These are phyloP conservation scores for Candida freyschussii DNA, from an alignment of 1,139 yeast species.

Conservation along the genomic window DNA sequence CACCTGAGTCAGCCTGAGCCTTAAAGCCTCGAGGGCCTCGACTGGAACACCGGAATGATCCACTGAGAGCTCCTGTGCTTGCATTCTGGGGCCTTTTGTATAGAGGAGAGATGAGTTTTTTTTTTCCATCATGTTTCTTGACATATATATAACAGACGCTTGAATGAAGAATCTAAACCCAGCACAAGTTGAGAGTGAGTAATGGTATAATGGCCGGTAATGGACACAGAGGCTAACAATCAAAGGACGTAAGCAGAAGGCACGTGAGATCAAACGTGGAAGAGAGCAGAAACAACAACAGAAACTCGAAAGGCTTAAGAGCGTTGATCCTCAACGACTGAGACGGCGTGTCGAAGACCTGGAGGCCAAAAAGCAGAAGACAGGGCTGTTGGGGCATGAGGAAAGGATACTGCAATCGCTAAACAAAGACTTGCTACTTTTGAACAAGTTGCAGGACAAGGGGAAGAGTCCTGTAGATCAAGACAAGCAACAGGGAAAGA, in stretches of 20 bases:
- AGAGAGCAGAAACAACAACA: constrained; percentile 22
- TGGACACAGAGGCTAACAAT: constrained; percentile 3
- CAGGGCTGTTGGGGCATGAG: constrained; percentile 19
- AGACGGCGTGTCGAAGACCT: constrained; percentile 14
- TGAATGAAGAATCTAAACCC: constrained; percentile 15
- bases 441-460: no score
- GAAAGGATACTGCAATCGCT: constrained; percentile 21
- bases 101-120: not conserved
- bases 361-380: constrained; percentile 13
- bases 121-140: constrained; percentile 2
- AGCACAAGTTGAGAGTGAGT: constrained; percentile 25
- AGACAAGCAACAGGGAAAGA: constrained; percentile 2
- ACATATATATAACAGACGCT: no score
- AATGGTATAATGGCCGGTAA: constrained; percentile 3
- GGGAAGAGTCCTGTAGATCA: constrained; percentile 13
- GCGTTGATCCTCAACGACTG: constrained; percentile 17
- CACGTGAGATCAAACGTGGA: constrained; percentile 25
- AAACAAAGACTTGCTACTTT: constrained; percentile 26
- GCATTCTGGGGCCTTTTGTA: constrained; percentile 5
- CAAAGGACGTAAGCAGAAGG: constrained; percentile 28
- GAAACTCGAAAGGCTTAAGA: constrained; percentile 18
- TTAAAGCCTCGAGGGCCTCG: constrained; percentile 53
- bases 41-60: constrained; percentile 46
- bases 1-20: constrained; percentile 53
- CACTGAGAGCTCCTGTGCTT: constrained; percentile 8